These are phyloP conservation scores for Diophrys appendiculata DNA, from an alignment of 73 alveolate species.

Conservation along the genomic window DNA sequence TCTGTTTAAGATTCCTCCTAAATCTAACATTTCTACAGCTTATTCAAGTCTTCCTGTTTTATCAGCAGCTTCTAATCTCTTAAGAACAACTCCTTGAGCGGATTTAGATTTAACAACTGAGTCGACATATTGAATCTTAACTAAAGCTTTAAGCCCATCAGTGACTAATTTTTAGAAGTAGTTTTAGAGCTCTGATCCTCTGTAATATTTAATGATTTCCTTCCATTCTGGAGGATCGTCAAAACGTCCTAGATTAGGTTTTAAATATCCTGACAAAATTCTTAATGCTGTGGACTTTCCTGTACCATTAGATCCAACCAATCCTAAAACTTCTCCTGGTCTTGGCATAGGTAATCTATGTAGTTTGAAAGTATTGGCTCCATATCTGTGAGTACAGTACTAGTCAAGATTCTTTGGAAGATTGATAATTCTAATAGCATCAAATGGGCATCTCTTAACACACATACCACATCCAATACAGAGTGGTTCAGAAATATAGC, in stretches of 20 bases:
- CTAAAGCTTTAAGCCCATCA: constrained; percentile 92
- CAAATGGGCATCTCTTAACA: constrained; percentile 98
- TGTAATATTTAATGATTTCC: constrained; percentile 90
- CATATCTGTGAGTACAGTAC: constrained; percentile 96
- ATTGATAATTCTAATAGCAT: constrained; percentile 95
- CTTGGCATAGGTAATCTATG: constrained; percentile 98
- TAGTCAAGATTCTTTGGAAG: constrained; percentile 94
- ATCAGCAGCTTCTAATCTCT: constrained; percentile 81
- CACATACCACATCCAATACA: constrained; percentile 99
- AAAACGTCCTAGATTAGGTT: constrained; percentile 97
- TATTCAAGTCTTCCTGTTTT: constrained; percentile 66
- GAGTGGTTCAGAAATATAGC: constrained; percentile 84
- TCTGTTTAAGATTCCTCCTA: constrained; percentile 90
- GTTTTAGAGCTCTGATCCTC: constrained; percentile 97
- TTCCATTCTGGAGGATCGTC: constrained; percentile 97
- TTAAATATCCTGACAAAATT: constrained; percentile 92
- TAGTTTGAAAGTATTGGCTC: constrained; percentile 95
- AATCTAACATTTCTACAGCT: constrained; percentile 65
- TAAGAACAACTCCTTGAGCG: constrained; percentile 84
- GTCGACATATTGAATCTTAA: constrained; percentile 98
- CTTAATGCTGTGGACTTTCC: constrained; percentile 98
- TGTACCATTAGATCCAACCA: constrained; percentile 99
- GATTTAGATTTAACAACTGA: constrained; percentile 89
- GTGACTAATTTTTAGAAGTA: constrained; percentile 93
- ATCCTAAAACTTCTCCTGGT: constrained; percentile 97